These are phyloP conservation scores for Aspergillus novofumigatus DNA, from an alignment of 2,329 filamentous ascomycete genomes.

Conservation along the genomic window DNA sequence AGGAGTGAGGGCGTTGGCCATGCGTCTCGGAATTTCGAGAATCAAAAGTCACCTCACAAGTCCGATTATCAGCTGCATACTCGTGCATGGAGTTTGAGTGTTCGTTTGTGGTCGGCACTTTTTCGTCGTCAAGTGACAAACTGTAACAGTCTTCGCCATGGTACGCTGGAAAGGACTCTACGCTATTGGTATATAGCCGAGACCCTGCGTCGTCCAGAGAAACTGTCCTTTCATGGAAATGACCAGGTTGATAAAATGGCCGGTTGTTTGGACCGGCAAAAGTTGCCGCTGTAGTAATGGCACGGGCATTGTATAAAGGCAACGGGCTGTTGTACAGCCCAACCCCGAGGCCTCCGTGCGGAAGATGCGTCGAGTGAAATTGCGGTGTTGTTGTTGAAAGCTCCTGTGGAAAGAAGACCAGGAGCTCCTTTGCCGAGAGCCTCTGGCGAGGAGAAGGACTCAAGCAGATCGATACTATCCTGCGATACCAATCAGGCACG, in stretches of 20 bases:
- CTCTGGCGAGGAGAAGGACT: conserved; percentile 68
- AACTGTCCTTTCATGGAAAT: conserved; percentile 3
- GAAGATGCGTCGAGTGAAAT: conserved; percentile 11
- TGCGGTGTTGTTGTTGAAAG: conserved; percentile 13
- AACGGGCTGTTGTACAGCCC: conserved; percentile 16
- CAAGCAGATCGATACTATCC: conserved; percentile 72
- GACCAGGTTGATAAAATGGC: conserved; percentile 2
- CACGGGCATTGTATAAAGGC: conserved; percentile 16
- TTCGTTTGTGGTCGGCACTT: not conserved
- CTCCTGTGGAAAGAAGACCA: conserved; percentile 61
- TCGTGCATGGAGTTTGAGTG: not conserved
- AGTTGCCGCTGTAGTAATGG: conserved; percentile 4
- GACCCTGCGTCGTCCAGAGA: not conserved
- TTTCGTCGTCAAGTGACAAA: not conserved
- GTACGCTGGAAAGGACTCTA: not conserved
- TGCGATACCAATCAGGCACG: conserved; percentile 74
- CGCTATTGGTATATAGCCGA: not conserved
- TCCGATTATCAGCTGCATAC: not conserved
- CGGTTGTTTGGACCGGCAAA: conserved; percentile 12
- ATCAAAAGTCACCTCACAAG: not conserved
- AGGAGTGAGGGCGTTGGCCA: not conserved
- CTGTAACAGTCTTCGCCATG: not conserved
- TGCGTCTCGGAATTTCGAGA: not conserved
- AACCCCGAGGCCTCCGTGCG: conserved; percentile 14
- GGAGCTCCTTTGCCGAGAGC: conserved; percentile 66